These are phyloP conservation scores for Physaria fendleri DNA, from an alignment of 345 rosid species.

Conservation along the genomic window DNA sequence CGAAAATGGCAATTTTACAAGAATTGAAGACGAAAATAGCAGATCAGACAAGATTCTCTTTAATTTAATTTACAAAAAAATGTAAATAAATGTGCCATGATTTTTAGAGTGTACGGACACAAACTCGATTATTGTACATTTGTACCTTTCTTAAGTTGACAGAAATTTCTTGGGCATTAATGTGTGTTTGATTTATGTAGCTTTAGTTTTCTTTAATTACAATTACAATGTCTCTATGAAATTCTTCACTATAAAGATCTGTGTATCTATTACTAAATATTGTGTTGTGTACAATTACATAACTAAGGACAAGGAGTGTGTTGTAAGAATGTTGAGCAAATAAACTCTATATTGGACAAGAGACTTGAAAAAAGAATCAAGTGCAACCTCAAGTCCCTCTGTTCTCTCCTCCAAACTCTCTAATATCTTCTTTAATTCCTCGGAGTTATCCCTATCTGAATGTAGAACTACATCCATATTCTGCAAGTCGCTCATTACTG, in stretches of 20 bases:
- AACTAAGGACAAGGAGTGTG: conserved; percentile 15
- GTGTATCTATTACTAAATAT: conserved; percentile 2
- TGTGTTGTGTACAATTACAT: conserved; percentile 23
- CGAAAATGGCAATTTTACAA: no score
- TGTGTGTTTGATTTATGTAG: background rate
- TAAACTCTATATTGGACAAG: conserved; percentile 43
- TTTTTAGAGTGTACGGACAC: background rate
- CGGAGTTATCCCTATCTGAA: conserved; percentile 6
- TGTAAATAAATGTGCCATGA: no score
- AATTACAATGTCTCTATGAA: background rate
- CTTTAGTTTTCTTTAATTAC: background rate
- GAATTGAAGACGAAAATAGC: no score
- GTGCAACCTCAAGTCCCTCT: conserved; percentile 42
- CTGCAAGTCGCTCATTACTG: conserved; percentile 32
- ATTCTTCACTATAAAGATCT: background rate
- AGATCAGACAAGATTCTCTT: no score
- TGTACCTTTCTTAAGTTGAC: background rate
- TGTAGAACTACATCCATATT: conserved; percentile 33
- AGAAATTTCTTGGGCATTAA: background rate
- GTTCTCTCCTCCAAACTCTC: conserved; percentile 29
- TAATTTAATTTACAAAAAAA: no score
- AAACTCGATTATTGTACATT: background rate
- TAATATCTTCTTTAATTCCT: conserved; percentile 25
- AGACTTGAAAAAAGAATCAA: conserved; percentile 41
- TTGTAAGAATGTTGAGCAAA: conserved; percentile 47